Conservation (phyloP, 1,284 basidiomycete species). For the Pterulicium gracile region DNA sequence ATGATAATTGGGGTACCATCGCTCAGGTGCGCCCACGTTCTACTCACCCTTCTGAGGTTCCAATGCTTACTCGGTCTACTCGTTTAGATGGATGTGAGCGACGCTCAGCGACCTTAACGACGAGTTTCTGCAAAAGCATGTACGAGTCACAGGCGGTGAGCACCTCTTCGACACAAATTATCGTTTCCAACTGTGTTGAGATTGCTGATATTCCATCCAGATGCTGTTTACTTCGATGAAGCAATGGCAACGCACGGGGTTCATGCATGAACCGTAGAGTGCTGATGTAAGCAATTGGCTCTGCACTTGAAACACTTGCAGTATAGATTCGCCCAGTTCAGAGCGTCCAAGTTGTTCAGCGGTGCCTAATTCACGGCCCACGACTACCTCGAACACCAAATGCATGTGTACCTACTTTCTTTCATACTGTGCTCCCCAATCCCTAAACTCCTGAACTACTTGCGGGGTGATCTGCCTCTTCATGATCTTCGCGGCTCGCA, state of each 20-base stretch:
- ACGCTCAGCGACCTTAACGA: background rate
- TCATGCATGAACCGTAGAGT: no score
- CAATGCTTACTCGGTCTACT: background rate
- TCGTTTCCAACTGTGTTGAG: background rate
- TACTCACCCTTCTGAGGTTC: no score
- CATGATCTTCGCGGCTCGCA: background rate
- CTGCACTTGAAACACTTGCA: no score
- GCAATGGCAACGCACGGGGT: no score
- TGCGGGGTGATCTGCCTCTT: conserved; percentile 3
- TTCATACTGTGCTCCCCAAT: background rate
- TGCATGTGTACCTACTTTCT: no score
- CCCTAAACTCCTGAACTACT: background rate
- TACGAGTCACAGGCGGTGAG: background rate
- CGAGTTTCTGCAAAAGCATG: background rate
- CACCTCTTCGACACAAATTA: no score
- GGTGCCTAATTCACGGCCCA: no score
- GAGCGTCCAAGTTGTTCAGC: no score
- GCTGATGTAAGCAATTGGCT: no score
- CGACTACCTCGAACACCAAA: no score
- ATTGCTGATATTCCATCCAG: background rate
- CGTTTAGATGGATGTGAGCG: background rate
- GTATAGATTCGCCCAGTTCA: no score
- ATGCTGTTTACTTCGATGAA: background rate
- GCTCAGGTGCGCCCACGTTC: no score
- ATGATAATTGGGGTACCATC: background rate